Conservation (phyloP, 352 stramenopile species). For the Pythium aphanidermatum region DNA sequence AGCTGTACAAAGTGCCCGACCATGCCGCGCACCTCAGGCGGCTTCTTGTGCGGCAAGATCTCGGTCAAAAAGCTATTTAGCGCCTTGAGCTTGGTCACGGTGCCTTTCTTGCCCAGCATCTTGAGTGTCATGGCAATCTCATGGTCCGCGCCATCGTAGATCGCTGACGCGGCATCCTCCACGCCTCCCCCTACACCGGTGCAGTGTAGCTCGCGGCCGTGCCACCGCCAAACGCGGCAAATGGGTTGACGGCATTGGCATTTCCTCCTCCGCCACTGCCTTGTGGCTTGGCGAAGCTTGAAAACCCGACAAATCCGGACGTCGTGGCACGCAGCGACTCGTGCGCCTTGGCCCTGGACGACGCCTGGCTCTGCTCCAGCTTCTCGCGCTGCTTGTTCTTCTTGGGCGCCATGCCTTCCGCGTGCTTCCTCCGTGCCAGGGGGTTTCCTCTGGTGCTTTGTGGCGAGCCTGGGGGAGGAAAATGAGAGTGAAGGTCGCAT, state of each 20-base stretch:
- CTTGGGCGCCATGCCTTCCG: conserved; percentile 37
- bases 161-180: conserved; percentile 27
- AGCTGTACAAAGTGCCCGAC: conserved; percentile 72
- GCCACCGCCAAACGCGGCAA: conserved; percentile 16
- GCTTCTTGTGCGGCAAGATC: conserved; percentile 55
- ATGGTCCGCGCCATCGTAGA: conserved; percentile 77
- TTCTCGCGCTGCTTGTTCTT: conserved; percentile 88
- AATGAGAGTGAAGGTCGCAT: conserved; percentile 17
- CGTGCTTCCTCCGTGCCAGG: neutral
- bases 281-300: conserved; percentile 38
- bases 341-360: conserved; percentile 71
- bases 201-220: conserved; percentile 8
- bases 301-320: conserved; percentile 66
- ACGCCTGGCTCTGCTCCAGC: conserved; percentile 74
- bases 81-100: conserved; percentile 79
- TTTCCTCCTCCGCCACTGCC: neutral
- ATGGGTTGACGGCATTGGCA: conserved; percentile 7
- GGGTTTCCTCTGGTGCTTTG: conserved; percentile 1
- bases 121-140: conserved; percentile 76
- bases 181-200: conserved; percentile 3
- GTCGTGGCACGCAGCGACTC: conserved; percentile 32
- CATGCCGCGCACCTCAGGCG: conserved; percentile 56
- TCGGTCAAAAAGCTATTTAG: conserved; percentile 51
- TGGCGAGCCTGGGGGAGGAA: conserved; percentile 3
- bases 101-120: conserved; percentile 80